Conservation (phyloP, 768 basidiomycete species). For the Serendipita sp. region DNA sequence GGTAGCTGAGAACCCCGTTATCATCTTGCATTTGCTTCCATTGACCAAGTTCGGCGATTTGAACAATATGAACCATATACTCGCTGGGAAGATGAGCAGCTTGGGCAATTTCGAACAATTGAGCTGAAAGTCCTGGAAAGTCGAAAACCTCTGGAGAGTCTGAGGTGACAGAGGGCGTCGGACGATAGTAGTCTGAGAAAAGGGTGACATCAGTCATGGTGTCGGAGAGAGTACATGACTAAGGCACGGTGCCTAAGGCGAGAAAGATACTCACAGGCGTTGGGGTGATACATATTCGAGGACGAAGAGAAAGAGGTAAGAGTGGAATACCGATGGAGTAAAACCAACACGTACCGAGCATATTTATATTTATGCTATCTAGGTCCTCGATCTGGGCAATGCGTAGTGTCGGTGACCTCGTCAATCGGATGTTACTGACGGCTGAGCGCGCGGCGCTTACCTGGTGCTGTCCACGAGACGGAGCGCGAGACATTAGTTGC, state of each 20-base stretch:
- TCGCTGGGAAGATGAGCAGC: background rate
- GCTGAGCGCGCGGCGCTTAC: background rate
- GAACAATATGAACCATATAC: background rate
- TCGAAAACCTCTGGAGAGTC: background rate
- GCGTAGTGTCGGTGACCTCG: too few species aligned
- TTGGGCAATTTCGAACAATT: background rate
- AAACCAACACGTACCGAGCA: background rate
- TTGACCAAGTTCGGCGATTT: conserved; percentile 2
- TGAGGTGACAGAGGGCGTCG: background rate
- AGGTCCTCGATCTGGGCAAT: too few species aligned
- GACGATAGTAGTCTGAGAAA: background rate
- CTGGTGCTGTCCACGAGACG: background rate
- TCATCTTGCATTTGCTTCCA: conserved; percentile 2
- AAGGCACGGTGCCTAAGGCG: too few species aligned
- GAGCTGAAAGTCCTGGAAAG: conserved; percentile 1
- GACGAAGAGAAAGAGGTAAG: background rate
- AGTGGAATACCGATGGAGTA: background rate
- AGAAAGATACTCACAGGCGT: too few species aligned
- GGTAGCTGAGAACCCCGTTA: background rate
- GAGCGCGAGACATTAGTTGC: background rate
- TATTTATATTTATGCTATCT: background rate
- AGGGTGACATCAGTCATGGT: background rate
- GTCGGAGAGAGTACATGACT: too few species aligned
- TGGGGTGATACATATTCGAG: background rate
- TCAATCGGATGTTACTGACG: too few species aligned